Conservation (phyloP, 768 basidiomycete genomes). For the Lanmaoa rubissima region DNA sequence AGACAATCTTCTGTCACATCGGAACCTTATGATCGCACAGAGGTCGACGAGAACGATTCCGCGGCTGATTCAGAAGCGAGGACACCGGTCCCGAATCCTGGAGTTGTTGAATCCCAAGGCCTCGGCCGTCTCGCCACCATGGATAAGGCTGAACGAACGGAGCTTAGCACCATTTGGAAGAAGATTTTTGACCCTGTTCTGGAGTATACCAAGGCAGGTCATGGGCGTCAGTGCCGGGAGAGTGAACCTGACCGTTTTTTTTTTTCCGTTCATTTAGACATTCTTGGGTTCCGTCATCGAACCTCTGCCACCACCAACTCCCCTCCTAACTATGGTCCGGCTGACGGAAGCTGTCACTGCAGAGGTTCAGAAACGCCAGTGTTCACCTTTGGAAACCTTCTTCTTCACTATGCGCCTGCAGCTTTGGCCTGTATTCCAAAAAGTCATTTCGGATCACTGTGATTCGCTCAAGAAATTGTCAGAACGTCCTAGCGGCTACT, state of each 20-base stretch:
- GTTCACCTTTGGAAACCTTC: conserved; percentile 77
- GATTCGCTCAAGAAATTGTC: conserved; percentile 81
- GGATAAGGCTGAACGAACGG: conserved; percentile 59
- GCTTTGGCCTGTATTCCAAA: conserved; percentile 95
- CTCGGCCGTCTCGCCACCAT: conserved; percentile 33
- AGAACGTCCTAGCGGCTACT: conserved; percentile 66
- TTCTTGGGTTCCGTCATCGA: conserved; percentile 71
- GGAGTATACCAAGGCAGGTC: conserved; percentile 73
- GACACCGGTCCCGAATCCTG: conserved; percentile 27
- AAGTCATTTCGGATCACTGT: conserved; percentile 78
- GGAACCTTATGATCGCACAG: conserved; percentile 43
- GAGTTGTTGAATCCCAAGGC: conserved; percentile 24
- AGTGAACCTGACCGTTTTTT: not conserved
- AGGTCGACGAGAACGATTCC: conserved; percentile 41
- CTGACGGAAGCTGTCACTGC: conserved; percentile 77
- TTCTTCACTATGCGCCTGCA: conserved; percentile 77
- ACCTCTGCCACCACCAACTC: conserved; percentile 67
- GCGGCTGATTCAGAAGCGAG: conserved; percentile 52
- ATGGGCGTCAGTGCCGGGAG: not conserved
- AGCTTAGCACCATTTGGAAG: conserved; percentile 76
- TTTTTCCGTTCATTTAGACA: conserved; percentile 38
- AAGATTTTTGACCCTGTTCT: conserved; percentile 89
- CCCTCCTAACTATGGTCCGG: conserved; percentile 88
- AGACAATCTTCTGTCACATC: conserved; percentile 34
- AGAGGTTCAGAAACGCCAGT: conserved; percentile 75